These are phyloP conservation scores for Yamadazyma sp. DNA, from an alignment of 805 yeast genomes.

Conservation along the genomic window DNA sequence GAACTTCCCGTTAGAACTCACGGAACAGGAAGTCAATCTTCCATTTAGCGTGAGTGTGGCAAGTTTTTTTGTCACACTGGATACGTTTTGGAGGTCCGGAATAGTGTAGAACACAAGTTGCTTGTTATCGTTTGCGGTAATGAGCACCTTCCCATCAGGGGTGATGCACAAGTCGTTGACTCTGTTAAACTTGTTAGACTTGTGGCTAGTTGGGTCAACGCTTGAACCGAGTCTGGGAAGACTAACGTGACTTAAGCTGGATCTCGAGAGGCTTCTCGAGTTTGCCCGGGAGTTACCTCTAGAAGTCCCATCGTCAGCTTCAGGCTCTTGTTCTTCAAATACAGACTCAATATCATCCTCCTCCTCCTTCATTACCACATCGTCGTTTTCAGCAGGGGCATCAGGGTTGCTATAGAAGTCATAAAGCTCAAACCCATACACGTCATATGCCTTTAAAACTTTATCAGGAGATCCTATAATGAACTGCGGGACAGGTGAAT, in stretches of 20 bases:
- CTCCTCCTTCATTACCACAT: constrained; percentile 15
- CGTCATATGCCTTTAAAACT: constrained; percentile 41
- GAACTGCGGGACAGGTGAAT: constrained; percentile 43
- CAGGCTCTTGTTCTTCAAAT: constrained; percentile 9
- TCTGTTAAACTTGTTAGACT: constrained; percentile 37
- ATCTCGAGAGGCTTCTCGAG: constrained; percentile 6
- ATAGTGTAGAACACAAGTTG: constrained; percentile 61
- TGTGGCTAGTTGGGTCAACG: not conserved
- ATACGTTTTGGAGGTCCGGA: constrained; percentile 32
- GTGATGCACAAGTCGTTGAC: constrained; percentile 70
- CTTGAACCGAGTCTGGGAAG: constrained; percentile 2
- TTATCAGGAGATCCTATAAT: constrained; percentile 79
- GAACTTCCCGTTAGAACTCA: constrained; percentile 53
- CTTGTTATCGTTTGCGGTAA: constrained; percentile 64
- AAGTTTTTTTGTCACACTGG: constrained; percentile 32
- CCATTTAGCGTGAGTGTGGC: constrained; percentile 54
- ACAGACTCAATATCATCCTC: constrained; percentile 13
- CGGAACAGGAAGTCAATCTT: constrained; percentile 62
- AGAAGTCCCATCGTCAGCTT: constrained; percentile 7
- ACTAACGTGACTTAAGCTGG: not conserved
- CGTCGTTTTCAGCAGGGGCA: constrained; percentile 17
- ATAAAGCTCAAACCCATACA: constrained; percentile 41
- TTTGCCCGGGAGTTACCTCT: constrained; percentile 5
- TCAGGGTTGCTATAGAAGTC: constrained; percentile 38
- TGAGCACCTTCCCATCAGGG: constrained; percentile 58